Base-by-base conservation (phyloP, 1,139 yeast genomes). In the Pichia sp. region DNA sequence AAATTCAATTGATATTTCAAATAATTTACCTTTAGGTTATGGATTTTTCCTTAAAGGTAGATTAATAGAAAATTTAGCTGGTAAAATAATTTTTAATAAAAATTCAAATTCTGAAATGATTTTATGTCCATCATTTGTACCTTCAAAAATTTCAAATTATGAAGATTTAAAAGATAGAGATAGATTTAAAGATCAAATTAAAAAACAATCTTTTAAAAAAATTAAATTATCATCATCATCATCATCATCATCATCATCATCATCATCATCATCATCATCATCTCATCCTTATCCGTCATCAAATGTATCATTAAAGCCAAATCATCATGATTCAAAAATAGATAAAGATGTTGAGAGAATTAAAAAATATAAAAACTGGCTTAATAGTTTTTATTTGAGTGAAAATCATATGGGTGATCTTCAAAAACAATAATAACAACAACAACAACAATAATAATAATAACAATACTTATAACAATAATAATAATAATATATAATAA, bases 1-100 rank as follows among this genome's bases (percentile, higher is more conserved):
- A n/a, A 45, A 48, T n/a, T 39, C 46, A 30, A 29, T 20, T 22
- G 40, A 37, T n/a, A 35, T 36, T 36, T 30, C 26, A 22, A 30
- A 20, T 6, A 12, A 16, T 24, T 41, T 54, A n/a, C 56, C 59
- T 1, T 44, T 41, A 48, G 83, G 83, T 1, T 68, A 69, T 51
- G 81, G 76, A 6, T 64, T 71, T 30, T 69, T 78, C 11, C 64
- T 78, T 41, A 81, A 76, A 53, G 83, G 84, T 2, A 65, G 81
- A 43, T 55, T 73, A 32, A 67, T 74, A 33, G 72, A 71, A 53
- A 82, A 78, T 55, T 65, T 77, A 56, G 82, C 82, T 2, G 71
- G 74, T 34, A 51, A 29, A 26, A 52, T 52, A 12, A 30, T 40
- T 6, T n/a, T n/a, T n/a, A 37, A 37, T 29, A 38, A 37, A 22